Percentiles rank a stretch among this genome's conserved stretches.
Conservation (phyloP, 208 protist species). For the Giardia muris region DNA sequence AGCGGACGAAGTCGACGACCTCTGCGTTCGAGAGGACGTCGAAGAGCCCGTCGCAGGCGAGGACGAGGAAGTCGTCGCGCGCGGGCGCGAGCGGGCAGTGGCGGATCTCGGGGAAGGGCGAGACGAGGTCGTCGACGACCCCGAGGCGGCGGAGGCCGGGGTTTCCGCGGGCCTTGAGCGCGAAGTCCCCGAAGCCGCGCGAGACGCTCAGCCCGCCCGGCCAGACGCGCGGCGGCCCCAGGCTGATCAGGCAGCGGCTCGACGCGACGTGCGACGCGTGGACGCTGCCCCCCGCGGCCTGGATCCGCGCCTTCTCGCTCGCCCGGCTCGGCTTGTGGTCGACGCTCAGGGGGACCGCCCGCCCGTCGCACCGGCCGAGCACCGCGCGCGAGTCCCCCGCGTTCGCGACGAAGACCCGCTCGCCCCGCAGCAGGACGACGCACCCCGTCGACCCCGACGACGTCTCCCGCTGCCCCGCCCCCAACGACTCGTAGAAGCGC, state of each 20-base stretch:
- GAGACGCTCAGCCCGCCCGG: not conserved
- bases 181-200: not conserved
- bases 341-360: not conserved
- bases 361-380: not conserved
- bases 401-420: constrained; percentile 8
- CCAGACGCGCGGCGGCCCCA: not conserved
- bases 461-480: not conserved
- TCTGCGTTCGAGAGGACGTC: not conserved
- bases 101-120: not conserved
- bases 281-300: not conserved
- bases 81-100: not conserved
- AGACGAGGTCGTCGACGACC: not conserved
- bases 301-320: not conserved
- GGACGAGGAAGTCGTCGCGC: not conserved
- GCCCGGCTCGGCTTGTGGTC: not conserved
- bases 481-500: not conserved
- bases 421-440: not conserved
- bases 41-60: constrained; percentile 12
- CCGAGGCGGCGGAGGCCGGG: not conserved
- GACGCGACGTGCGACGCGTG: not conserved
- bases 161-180: not conserved
- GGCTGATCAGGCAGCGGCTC: not conserved
- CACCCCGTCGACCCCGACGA: not conserved
- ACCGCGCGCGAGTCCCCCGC: not conserved
- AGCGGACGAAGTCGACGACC: not conserved